Evolutionary conservation across 495 filamentous ascomycete species (phyloP), one percentile per base, ranked within the genome.

Genomic region (Wilcoxina mikolae): DNA sequence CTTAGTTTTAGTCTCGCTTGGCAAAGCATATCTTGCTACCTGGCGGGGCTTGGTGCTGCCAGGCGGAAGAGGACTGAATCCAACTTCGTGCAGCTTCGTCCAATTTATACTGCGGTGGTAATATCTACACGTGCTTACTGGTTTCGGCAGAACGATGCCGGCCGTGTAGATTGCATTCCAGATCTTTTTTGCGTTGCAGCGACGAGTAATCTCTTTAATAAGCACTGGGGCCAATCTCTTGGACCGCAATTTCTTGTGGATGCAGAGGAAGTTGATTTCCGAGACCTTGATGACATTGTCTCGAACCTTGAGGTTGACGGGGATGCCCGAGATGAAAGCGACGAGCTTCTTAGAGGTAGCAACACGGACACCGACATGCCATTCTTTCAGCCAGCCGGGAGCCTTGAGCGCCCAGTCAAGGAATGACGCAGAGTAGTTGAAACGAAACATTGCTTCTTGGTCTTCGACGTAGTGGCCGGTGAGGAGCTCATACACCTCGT

Each of bases 141-240:
- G 93, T 26, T 80, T 90, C 4, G 91, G 93, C 2, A 98, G 74
- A 26, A 96, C 79, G 22, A 90, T 78, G 31, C 91, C 91, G 23
- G 79, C 91, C 0, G 93, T 98, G 69, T 95, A 95, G 62, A 96
- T 85, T 29, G 90, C 93, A 67, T 95, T 90, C 73, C 79, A 96
- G 56, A 94, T 82, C 2, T 80, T 82, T 35, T 79, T 73, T 22
- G 83, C 64, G 67, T 96, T 90, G 71, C 85, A 89, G 45, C 85
- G 78, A 20, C 91, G 81, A 10, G 91, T 95, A 65, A 98, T 87
- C 66, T 96, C 91, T 65, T 95, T 93, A 71, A 98, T 98, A 35
- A 98, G 77, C 3, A 94, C 83, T 0, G 91, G 91, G 0, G 91
- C 78, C 35, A 98, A 76, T 10, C 93, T 80, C 70, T 98, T 95